Percentiles rank a stretch among this genome's conserved stretches.
Evolutionary conservation across 306 rosid genomes (phyloP).

Genomic region (Rubus idaeus): DNA sequence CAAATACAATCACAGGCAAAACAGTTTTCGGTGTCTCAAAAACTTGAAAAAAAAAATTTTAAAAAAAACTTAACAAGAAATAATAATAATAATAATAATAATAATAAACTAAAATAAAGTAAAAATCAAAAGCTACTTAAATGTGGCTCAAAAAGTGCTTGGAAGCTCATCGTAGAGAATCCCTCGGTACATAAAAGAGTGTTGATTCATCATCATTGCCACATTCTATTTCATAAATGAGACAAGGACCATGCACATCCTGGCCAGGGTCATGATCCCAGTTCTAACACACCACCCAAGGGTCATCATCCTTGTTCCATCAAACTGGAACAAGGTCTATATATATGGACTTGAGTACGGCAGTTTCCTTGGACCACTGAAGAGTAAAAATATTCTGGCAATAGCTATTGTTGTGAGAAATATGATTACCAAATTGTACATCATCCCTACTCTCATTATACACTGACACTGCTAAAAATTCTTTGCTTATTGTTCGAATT

Average conservation of each 20-base stretch:
- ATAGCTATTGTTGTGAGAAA: not conserved
- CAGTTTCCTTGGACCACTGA: not conserved
- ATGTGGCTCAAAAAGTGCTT: conserved; percentile 12
- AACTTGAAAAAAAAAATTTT: not conserved
- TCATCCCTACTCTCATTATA: no score
- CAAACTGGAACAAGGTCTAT: not conserved
- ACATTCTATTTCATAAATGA: not conserved
- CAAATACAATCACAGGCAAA: not conserved
- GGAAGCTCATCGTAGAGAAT: not conserved
- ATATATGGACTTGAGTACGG: no score
- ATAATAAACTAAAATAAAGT: no score
- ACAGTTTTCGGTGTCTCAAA: not conserved
- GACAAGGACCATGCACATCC: not conserved
- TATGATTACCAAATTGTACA: not conserved
- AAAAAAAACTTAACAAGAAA: no score
- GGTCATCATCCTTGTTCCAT: no score
- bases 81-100: no score
- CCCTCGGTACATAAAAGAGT: conserved; percentile 1
- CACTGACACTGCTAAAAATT: no score
- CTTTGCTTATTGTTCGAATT: no score
- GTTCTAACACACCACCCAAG: not conserved
- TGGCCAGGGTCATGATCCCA: not conserved
- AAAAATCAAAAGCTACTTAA: no score
- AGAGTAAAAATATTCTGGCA: not conserved
- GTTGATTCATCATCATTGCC: conserved; percentile 11